These are phyloP conservation scores for Xylaria curta DNA, from an alignment of 495 filamentous ascomycete species.

Conservation along the genomic window DNA sequence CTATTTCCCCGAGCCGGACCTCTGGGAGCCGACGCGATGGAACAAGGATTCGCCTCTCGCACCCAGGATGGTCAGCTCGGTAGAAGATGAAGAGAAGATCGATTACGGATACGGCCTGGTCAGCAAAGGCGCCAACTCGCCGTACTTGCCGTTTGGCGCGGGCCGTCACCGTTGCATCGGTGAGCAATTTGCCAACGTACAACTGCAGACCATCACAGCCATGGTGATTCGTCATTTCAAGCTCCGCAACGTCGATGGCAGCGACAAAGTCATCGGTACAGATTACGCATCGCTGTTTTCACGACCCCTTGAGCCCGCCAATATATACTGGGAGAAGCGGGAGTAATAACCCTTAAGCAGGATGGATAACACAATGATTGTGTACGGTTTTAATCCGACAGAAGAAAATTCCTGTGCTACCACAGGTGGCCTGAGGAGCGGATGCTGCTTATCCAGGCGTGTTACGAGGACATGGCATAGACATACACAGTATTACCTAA, in stretches of 20 bases:
- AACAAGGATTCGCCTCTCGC: slow-evolving; percentile 56
- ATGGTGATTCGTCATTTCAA: slow-evolving; percentile 77
- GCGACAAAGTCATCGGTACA: slow-evolving; percentile 72
- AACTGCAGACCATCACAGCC: slow-evolving; percentile 85
- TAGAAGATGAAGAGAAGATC: slow-evolving; percentile 73
- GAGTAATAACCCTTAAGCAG: slow-evolving; percentile 28
- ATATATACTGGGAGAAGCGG: slow-evolving; percentile 70
- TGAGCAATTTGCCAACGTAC: slow-evolving; percentile 95
- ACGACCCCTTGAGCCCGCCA: slow-evolving; percentile 67
- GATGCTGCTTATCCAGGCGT: neutral
- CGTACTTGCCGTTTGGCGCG: slow-evolving; percentile 94
- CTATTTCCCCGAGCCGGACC: slow-evolving; percentile 80
- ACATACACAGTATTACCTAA: slow-evolving; percentile 21
- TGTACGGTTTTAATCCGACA: slow-evolving; percentile 29
- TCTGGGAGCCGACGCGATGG: slow-evolving; percentile 93
- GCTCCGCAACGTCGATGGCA: slow-evolving; percentile 73
- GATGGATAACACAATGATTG: slow-evolving; percentile 11
- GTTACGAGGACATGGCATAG: slow-evolving; percentile 26
- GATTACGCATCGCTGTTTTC: slow-evolving; percentile 80
- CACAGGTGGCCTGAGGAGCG: slow-evolving; percentile 15
- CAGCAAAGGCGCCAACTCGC: slow-evolving; percentile 82
- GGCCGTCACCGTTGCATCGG: slow-evolving; percentile 95
- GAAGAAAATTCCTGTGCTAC: slow-evolving; percentile 6
- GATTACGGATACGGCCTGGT: slow-evolving; percentile 96
- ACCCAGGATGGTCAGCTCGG: slow-evolving; percentile 52